These are phyloP conservation scores for barley (Hordeum vulgare) DNA, from an alignment of 176 grass and related monocot species.

Conservation along the genomic window DNA sequence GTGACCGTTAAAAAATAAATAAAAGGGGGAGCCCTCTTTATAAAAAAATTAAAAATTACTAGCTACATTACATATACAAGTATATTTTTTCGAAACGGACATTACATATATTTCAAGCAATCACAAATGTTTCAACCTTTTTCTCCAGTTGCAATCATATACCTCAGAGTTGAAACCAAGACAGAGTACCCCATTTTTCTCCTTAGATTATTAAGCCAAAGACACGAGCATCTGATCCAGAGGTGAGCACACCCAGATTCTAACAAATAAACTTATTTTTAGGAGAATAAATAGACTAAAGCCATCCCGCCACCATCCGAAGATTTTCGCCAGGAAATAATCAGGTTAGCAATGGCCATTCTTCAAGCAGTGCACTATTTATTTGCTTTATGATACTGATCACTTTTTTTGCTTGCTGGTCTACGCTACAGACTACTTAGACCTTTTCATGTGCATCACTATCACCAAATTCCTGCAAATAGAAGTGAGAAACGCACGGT, in stretches of 20 bases:
- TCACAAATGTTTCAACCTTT: not conserved
- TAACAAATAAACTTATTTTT: not conserved
- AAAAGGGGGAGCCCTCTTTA: no score
- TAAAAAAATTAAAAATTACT: no score
- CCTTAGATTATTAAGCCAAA: not conserved
- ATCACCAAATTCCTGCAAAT: slow-evolving; percentile 28
- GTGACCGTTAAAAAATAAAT: no score
- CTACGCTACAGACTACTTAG: slow-evolving; percentile 24
- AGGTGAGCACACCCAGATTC: not conserved
- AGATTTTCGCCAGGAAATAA: not conserved
- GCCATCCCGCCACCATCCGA: not conserved
- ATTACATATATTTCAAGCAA: no score
- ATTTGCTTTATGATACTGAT: slow-evolving; percentile 24
- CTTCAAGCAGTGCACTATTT: slow-evolving; percentile 8
- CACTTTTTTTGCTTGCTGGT: slow-evolving; percentile 15
- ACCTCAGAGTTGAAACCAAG: not conserved
- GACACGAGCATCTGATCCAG: not conserved
- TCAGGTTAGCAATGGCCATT: not conserved
- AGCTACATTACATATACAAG: no score
- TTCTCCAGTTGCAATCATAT: not conserved
- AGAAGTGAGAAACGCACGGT: not conserved
- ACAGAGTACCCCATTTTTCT: not conserved
- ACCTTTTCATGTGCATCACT: slow-evolving; percentile 8
- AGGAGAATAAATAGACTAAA: not conserved
- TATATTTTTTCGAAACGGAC: no score